These are phyloP conservation scores for Phytophthora uliginosa DNA, from an alignment of 352 stramenopile genomes.

Conservation along the genomic window DNA sequence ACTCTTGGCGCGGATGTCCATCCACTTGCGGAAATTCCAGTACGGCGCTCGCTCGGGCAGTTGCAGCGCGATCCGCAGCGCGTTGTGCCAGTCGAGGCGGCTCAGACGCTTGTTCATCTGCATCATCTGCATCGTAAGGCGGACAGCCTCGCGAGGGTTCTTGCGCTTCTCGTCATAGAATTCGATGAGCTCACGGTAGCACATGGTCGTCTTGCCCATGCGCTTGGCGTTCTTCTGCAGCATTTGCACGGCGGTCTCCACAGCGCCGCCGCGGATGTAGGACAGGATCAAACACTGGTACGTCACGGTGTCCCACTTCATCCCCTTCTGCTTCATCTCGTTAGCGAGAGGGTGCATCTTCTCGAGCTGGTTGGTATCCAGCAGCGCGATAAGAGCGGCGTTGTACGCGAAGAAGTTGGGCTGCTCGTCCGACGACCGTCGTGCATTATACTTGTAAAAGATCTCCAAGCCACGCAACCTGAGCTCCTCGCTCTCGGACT, in stretches of 20 bases:
- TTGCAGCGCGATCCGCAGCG: conserved; percentile 66
- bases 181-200: conserved; percentile 78
- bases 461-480: conserved; percentile 58
- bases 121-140: conserved; percentile 90
- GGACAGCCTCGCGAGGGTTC: conserved; percentile 71
- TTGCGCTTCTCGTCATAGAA: conserved; percentile 75
- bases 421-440: conserved; percentile 35
- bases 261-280: conserved; percentile 64
- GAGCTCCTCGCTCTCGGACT: conserved; percentile 49
- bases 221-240: conserved; percentile 76
- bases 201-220: conserved; percentile 76
- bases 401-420: conserved; percentile 84
- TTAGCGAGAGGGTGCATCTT: conserved; percentile 63
- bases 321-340: conserved; percentile 65
- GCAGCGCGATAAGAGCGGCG: conserved; percentile 61
- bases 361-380: conserved; percentile 69
- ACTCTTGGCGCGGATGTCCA: conserved; percentile 71
- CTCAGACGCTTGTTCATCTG: conserved; percentile 81
- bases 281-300: conserved; percentile 76
- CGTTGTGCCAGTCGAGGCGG: conserved; percentile 83
- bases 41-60: conserved; percentile 76
- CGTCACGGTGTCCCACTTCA: conserved; percentile 78
- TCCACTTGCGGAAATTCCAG: conserved; percentile 92
- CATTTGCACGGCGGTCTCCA: conserved; percentile 74
- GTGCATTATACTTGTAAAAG: conserved; percentile 57